Evolutionary conservation across 1,284 basidiomycete species (phyloP).

Genomic region (Rugosomyces carneus): DNA sequence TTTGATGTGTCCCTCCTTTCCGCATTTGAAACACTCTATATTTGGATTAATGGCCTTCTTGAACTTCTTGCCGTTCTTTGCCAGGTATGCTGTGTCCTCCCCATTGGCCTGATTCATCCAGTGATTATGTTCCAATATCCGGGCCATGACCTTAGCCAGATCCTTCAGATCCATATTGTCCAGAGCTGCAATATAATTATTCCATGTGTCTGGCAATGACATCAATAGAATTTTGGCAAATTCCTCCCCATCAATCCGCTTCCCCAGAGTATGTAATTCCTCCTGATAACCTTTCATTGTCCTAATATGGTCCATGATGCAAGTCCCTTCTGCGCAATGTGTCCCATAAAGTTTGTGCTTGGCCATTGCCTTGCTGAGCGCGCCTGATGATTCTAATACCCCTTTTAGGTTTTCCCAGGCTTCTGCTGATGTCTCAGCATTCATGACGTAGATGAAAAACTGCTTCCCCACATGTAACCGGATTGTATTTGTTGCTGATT

Average conservation of each 20-base stretch:
- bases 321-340: conserved; percentile 19
- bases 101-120: too few relatives aligned
- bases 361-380: conserved; percentile 19
- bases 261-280: conserved; percentile 17
- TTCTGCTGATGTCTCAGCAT: conserved; percentile 15
- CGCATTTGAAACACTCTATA: conserved; percentile 22
- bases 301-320: conserved; percentile 27
- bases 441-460: conserved; percentile 20
- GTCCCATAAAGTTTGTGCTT: conserved; percentile 22
- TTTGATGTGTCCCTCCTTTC: conserved; percentile 22
- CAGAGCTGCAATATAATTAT: conserved; percentile 24
- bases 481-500: conserved; percentile 22
- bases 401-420: conserved; percentile 23
- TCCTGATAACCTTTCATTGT: conserved; percentile 18
- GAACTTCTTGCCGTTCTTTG: not conserved
- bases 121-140: too few relatives aligned
- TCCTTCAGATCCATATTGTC: conserved; percentile 12
- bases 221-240: conserved; percentile 30
- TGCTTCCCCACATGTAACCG: conserved; percentile 18
- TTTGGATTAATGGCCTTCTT: conserved; percentile 5
- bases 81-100: conserved; percentile 14
- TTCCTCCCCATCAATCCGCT: conserved; percentile 23
- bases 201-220: conserved; percentile 31
- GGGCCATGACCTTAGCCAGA: too few relatives aligned
- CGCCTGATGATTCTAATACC: conserved; percentile 23